Evolutionary conservation across 495 filamentous ascomycete species (phyloP).

Genomic region (Neurospora intermedia): DNA sequence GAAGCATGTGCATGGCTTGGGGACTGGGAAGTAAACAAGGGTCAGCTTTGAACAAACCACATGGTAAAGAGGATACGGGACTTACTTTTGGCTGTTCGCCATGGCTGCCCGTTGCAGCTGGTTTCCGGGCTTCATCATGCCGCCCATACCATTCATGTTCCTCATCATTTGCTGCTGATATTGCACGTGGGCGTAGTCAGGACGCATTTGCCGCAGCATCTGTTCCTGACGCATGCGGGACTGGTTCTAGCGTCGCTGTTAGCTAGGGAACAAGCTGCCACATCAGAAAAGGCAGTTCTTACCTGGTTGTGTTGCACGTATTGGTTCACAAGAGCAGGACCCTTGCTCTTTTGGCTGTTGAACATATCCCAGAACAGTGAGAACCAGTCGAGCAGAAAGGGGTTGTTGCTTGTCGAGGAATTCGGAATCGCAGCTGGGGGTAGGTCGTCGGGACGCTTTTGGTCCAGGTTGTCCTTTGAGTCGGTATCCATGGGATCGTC

Average conservation of each 20-base stretch:
- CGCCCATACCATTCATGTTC: conserved; percentile 40
- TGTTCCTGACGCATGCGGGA: conserved; percentile 50
- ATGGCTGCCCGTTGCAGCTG: conserved; percentile 63
- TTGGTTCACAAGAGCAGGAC: conserved; percentile 44
- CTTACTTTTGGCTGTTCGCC: conserved; percentile 68
- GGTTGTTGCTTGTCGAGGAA: conserved; percentile 53
- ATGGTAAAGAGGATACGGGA: conserved; percentile 1
- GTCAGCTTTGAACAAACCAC: conserved; percentile 15
- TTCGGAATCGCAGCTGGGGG: conserved; percentile 47
- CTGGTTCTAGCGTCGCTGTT: conserved; percentile 40
- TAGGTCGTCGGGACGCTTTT: conserved; percentile 67
- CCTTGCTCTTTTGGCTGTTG: conserved; percentile 58
- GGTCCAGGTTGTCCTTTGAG: conserved; percentile 60
- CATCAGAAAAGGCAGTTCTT: conserved; percentile 15
- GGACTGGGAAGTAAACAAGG: conserved; percentile 36
- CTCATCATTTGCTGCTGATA: conserved; percentile 48
- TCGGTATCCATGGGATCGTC: conserved; percentile 76
- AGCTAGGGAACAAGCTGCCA: conserved; percentile 1
- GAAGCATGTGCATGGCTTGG: conserved; percentile 56
- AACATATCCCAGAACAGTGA: conserved; percentile 94
- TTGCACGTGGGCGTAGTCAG: conserved; percentile 33
- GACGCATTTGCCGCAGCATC: not conserved
- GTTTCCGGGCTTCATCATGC: conserved; percentile 36
- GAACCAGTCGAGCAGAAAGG: conserved; percentile 92
- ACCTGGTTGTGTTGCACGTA: conserved; percentile 80